Base-by-base conservation (phyloP, 768 basidiomycete species). In the Neoboletus magnificus region DNA sequence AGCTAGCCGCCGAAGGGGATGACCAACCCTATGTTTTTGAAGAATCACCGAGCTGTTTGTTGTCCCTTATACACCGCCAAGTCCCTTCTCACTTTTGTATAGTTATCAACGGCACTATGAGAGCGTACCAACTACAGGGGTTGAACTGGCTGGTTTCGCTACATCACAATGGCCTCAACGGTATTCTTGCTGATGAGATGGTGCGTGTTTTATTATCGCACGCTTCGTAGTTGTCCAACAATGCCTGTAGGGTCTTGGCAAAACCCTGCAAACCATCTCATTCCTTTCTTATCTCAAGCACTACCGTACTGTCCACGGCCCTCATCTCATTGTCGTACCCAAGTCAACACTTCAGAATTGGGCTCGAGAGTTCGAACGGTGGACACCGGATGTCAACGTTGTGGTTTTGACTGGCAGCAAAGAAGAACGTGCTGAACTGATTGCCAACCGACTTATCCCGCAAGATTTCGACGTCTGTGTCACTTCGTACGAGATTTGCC, bases 121-220 rank as follows among this genome's bases (percentile, higher is more conserved):
- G 97, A 23, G 80, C 86, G 23, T 99, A 99, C 69, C 97, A 98
- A 70, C 75, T 98, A 2, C 95, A 98, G 66, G 97, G 97, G 27
- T 73, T 98, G 41, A 96, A 96, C 68, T 97, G 96, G 95, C 89
- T 98, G 93, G 86, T 94, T 4, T 91, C 93, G 0, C 76, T 99
- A 3, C 89, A 99, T 65, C 93, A 97, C 67, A 97, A 98, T 63
- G 94, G 95, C 42, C 78, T 98, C 58, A 98, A 98, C 58, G 95
- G 96, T 47, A 98, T 98, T 55, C 83, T 98, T 9, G 95, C 96
- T 0, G 96, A 99, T 63, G 96, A 98, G 73, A 98, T 98, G 96
- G 80, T 84, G 60, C 13, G 71, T 62, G 20, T 55, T 53, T 32
- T 64, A 44, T 10, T 27, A 16, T 23, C 35, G 7, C 13, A 9